Base-by-base conservation (phyloP, 176 grass and related monocot genomes). In the Pontederia crassipes region DNA sequence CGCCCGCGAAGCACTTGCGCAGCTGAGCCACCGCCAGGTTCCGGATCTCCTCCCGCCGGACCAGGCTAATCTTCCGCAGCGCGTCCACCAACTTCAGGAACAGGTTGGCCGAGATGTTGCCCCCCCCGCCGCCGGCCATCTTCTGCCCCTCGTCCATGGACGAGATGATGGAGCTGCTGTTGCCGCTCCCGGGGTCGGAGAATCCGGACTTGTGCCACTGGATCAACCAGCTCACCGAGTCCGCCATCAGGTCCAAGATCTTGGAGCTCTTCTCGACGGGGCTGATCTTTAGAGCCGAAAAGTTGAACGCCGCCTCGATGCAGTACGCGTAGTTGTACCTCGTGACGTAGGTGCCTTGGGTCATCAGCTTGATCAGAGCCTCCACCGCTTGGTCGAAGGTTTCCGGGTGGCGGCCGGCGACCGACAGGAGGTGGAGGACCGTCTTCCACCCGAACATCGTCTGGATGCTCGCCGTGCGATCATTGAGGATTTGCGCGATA, bases 61-160 rank as follows among this genome's bases (percentile, higher is more conserved):
- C 86, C 8, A 96, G 68, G 70, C 86, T 87, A 2, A 81, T 89
- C 78, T 91, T 97, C 0, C 87, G 62, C 65, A 97, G 65, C 49
- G 81, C 76, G 73, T 90, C 87, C 2, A 82, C 86, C 12, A 97
- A 78, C 76, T 91, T 97, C 66, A 91, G 75, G 78, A 87, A 91
- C 75, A 91, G 75, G 80, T 75, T 82, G 10, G 74, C 60, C 5
- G 74, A 78, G 28, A 81, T 49, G 77, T 81, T 84, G 28, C 86
- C 51, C 2, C 50, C 9, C 26, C 12, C 17, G 10, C 18, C 78
- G 58, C 77, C 77, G 16, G 32, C 32, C 32, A 40, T 40, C 18
- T 59, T 58, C 28, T 74, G 56, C 1, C 70, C 81, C 0, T 81
- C 81, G 5, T 61, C 16, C 9, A 59, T 26, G 0, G 71, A 67